Percentiles rank a stretch among this genome's conserved stretches.
Evolutionary conservation across 2,329 filamentous ascomycete genomes (phyloP).

Genomic region (Diaporthe ampelina): DNA sequence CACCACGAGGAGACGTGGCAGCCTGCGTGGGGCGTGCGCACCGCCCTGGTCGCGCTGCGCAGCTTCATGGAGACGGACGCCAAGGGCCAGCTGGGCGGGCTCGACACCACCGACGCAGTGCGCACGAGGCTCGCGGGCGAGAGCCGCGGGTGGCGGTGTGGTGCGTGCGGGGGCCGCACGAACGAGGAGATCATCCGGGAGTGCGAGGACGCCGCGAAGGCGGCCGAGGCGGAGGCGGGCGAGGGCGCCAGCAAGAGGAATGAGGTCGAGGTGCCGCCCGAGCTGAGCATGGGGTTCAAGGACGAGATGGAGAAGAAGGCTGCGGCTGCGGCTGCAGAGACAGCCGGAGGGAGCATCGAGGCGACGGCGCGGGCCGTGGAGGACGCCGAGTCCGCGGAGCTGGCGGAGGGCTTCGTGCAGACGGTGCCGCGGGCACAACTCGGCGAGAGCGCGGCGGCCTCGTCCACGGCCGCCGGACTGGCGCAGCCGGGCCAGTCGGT

Average conservation of each 20-base stretch:
- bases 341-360: slow-evolving; percentile 36
- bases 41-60: slow-evolving; percentile 83
- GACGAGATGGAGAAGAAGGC: slow-evolving; percentile 73
- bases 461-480: slow-evolving; percentile 38
- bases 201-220: slow-evolving; percentile 71
- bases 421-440: slow-evolving; percentile 55
- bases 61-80: slow-evolving; percentile 95
- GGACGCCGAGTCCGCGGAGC: slow-evolving; percentile 60
- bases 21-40: slow-evolving; percentile 96
- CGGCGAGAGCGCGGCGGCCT: slow-evolving; percentile 18
- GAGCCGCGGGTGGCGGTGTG: slow-evolving; percentile 77
- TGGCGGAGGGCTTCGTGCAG: slow-evolving; percentile 71
- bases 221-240: slow-evolving; percentile 42
- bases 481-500: slow-evolving; percentile 48
- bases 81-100: slow-evolving; percentile 88
- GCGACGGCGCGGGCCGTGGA: slow-evolving; percentile 45
- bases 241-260: slow-evolving; percentile 44
- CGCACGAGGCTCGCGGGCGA: slow-evolving; percentile 78
- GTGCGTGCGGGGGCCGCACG: slow-evolving; percentile 76
- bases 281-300: slow-evolving; percentile 77
- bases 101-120: slow-evolving; percentile 80
- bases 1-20: slow-evolving; percentile 99
- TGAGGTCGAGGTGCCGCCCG: slow-evolving; percentile 66
- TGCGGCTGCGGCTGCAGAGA: slow-evolving; percentile 32
- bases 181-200: slow-evolving; percentile 83